Base-by-base conservation (phyloP, 2,329 filamentous ascomycete species). In the Colletotrichum melonis region DNA sequence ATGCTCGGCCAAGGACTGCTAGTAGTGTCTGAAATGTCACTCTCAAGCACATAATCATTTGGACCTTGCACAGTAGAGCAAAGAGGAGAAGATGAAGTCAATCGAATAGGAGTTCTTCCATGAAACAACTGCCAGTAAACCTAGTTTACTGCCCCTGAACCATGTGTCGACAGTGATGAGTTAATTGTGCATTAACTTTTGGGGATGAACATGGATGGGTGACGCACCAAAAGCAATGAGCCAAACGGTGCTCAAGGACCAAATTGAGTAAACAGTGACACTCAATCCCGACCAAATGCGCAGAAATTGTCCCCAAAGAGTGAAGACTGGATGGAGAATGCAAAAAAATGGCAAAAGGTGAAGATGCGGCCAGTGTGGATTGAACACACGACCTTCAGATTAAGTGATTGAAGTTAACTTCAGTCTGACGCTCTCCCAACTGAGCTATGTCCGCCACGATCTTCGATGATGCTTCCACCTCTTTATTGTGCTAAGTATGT, bases 311-410 rank as follows among this genome's bases (percentile, higher is more conserved):
- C 5, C 3, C 38, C 38, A 42, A 42, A 42, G 14, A 35, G 32
- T 35, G 9, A 35, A 12, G 4, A 16, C 38, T 16, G 14, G 38
- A 3, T 42, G 5, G 12, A 7, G 5, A 7, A 42, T 16, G 11
- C 30, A 30, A 30, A 16, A 56, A 55, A 14, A 26, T 16, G 1
- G 6, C 9, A 70, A 55, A 35, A n/a, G 1, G 14, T 35, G 58
- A 69, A 69, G 42, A 70, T 73, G 70, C 70, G 70, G 67, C 70
- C 70, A 73, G 70, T 73, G 70, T 73, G 70, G 70, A 70, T 73
- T 70, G 67, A 73, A 73, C 70, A 73, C 70, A 73, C 70, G 70
- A 73, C 70, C 70, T 73, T 73, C 70, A 73, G 70, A 73, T 73
- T 66, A 52, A 62, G 28, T 70, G 70, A 73, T 35, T 65, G 70